Percentiles rank a stretch among this genome's conserved stretches.
Evolutionary conservation across 352 stramenopile species (phyloP).

Genomic region (Blastocystis sp.): DNA sequence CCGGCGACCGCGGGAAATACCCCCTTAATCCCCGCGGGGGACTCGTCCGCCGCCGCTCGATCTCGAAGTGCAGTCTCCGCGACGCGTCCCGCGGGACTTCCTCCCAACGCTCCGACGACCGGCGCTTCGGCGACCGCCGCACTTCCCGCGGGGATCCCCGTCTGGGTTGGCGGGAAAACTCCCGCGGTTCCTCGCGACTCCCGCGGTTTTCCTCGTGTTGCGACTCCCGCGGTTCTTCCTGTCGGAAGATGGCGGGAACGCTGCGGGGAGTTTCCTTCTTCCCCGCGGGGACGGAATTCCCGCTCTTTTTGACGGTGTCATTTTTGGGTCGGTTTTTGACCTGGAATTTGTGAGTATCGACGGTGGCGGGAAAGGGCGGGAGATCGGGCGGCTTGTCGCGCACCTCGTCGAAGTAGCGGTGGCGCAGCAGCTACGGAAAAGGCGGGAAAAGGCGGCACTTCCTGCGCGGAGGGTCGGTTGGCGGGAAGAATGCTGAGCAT

Average conservation of each 20-base stretch:
- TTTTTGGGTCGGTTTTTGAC: conserved; percentile 25
- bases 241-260: not conserved
- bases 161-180: not conserved
- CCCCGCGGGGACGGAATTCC: not conserved
- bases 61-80: no score
- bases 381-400: not conserved
- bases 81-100: not conserved
- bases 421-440: not conserved
- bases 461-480: not conserved
- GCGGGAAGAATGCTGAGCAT: conserved; percentile 23
- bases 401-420: conserved; percentile 38
- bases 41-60: not conserved
- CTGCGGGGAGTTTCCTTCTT: not conserved
- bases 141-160: no score
- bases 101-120: not conserved
- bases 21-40: no score
- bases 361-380: not conserved
- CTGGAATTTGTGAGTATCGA: conserved; percentile 30
- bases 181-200: no score
- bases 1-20: no score
- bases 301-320: not conserved
- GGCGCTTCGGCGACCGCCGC: not conserved
- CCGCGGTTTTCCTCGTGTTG: no score
- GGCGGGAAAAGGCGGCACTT: not conserved
- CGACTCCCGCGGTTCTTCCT: no score